Evolutionary conservation across 2,329 filamentous ascomycete species (phyloP).

Genomic region (Cladosporium oxysporum): DNA sequence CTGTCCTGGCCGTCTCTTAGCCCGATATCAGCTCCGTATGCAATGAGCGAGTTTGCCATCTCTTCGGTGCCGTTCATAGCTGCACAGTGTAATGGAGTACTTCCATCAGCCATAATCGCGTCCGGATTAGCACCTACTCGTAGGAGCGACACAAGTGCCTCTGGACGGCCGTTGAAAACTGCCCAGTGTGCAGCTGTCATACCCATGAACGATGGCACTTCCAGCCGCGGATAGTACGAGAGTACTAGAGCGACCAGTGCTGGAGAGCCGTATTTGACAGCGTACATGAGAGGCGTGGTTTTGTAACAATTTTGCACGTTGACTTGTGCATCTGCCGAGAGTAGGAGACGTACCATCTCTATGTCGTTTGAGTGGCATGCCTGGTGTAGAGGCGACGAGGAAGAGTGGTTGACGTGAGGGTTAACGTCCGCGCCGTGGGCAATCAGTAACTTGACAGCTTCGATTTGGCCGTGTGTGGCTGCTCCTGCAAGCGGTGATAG

Average conservation of each 20-base stretch:
- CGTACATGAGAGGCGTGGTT: slow-evolving; percentile 38
- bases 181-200: slow-evolving; percentile 34
- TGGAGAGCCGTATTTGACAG: slow-evolving; percentile 32
- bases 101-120: slow-evolving; percentile 32
- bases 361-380: slow-evolving; percentile 34
- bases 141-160: slow-evolving; percentile 31
- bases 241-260: slow-evolving; percentile 32
- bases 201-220: slow-evolving; percentile 33
- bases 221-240: slow-evolving; percentile 31
- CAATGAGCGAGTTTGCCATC: slow-evolving; percentile 31
- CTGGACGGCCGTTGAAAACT: slow-evolving; percentile 28
- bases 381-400: slow-evolving; percentile 36
- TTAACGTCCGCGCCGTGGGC: slow-evolving; percentile 34
- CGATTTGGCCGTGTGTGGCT: slow-evolving; percentile 31
- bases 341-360: slow-evolving; percentile 29
- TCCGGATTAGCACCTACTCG: slow-evolving; percentile 33
- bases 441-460: slow-evolving; percentile 32
- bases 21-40: slow-evolving; percentile 31
- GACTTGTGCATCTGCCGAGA: slow-evolving; percentile 27
- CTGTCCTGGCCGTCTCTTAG: slow-evolving; percentile 30
- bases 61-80: slow-evolving; percentile 23
- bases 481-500: slow-evolving; percentile 38
- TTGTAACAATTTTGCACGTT: slow-evolving; percentile 35
- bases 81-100: slow-evolving; percentile 35
- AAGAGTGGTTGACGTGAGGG: slow-evolving; percentile 30